Evolutionary conservation across 169 alveolate species (phyloP), one percentile per base, ranked within the genome.

Genomic region (Cyclospora cayetanensis): DNA sequence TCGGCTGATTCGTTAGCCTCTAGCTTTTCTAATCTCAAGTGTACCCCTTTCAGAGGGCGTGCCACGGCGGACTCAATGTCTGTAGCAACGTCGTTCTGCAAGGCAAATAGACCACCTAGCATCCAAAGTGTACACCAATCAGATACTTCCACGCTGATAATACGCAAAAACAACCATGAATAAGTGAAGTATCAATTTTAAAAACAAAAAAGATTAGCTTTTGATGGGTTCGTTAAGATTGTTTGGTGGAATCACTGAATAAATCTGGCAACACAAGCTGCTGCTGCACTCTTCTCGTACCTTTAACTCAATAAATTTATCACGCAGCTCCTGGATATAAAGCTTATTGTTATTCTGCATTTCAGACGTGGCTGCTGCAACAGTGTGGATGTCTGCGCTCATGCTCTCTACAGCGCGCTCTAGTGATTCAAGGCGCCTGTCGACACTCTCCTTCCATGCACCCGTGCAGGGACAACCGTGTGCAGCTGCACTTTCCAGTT

Each of bases 51-150:
- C 22, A 80, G 55, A 37, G 89, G 89, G 15, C 89, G 76, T n/a
- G 89, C 39, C 39, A 80, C 25, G 39, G 89, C 89, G 22, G 89
- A 80, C 55, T 80, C 89, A 29, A 80, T 46, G 31, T 80, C 89
- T 52, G 89, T 31, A n/a, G 74, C 89, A 27, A 80, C 89, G 76
- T 80, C 89, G 29, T 53, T 52, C 89, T 80, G 89, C 31, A 52
- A 41, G 7, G 7, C 60, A n/a, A n/a, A n/a, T n/a, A 46, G 60
- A 15, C 60, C 60, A 46, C 60, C 60, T 46, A 46, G n/a, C n/a
- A 46, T 15, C 60, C 60, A 46, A 46, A 46, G n/a, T n/a, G n/a
- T n/a, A n/a, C n/a, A n/a, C n/a, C n/a, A n/a, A n/a, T n/a, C n/a
- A n/a, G n/a, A n/a, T n/a, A n/a, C n/a, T n/a, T n/a, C n/a, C n/a